Base-by-base conservation (phyloP, 108 stramenopile species). In the Skeletonema grethae region DNA sequence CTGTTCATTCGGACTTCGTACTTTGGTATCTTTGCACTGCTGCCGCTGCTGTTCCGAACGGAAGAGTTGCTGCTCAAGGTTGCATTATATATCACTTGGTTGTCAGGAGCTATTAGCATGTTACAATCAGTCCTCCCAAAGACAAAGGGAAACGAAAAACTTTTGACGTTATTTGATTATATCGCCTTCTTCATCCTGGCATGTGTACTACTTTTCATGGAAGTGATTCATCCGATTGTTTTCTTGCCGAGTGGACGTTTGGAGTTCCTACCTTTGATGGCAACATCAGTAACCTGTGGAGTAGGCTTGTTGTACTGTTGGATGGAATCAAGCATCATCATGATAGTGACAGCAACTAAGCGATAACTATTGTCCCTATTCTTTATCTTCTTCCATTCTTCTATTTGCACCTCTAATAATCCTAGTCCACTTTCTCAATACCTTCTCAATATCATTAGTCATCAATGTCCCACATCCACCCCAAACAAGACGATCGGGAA, bases 401-500 rank as follows among this genome's bases (percentile, higher is more conserved):
- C 35, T 57, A 18, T 18, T 16, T 20, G 68, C 38, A n/a, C 65
- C 48, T 15, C 70, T 43, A 39, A 77, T 77, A 63, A 75, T 70
- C 30, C 69, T 71, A 29, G 77, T 86, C 89, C 89, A 90, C 55
- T 75, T 82, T 60, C 10, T 28, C 67, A 88, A 62, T 32, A 90
- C 53, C 16, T 64, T 64, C 35, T 77, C 68, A 65, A 90, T 86
- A n/a, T 85, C 71, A 34, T 78, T 76, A 29, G 80, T 80, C 89
- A 95, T 88, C 20, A 95, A 66, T 10, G 89, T 95, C 41, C 94
- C 94, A 70, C 89, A 87, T 16, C 94, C 94, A 25, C 94, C 94
- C 94, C 94, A 95, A 13, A 95, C 88, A 63, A 95, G 53, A 32
- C 94, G 73, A 85, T 90, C 94, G 9, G 91, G 91, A 25, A 95